Evolutionary conservation across 805 yeast species (phyloP), one percentile per base, ranked within the genome.

Genomic region (Starmerella apis): DNA sequence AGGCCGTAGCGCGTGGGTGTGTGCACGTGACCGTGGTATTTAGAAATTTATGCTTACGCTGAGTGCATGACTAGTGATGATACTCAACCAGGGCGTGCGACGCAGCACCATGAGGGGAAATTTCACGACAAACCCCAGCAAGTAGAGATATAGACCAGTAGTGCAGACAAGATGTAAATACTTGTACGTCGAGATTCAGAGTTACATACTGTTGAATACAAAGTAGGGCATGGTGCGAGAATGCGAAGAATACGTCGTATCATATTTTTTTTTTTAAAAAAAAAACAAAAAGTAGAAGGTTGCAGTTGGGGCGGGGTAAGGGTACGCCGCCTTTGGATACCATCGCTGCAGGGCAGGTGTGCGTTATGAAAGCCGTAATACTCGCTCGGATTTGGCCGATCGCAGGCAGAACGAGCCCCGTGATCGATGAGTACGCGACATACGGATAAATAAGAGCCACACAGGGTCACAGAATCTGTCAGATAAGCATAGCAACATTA

Each of bases 331-430:
- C 44, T 11, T 6, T n/a, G 23, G 11, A 14, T 6, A 8, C n/a
- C 19, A 6, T 6, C 33, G 44, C 23, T 41, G 44, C 32, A 25
- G 33, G 33, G 18, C 24, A 8, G 19, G 10, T 41, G 30, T 11
- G 44, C 23, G 14, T 7, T 11, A 23, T 4, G 23, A 18, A 27
- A 20, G 18, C 44, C 33, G 44, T 41, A 27, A 31, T 25, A 41
- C 27, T 41, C 44, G 44, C 44, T 41, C 44, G 44, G 44, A 27
- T 41, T 25, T 8, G 44, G 44, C 23, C 44, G 44, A 41, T 41
- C 44, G 44, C 44, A 27, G 44, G 44, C 44, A 41, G 44, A 41
- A 41, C 44, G 44, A 41, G 44, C 44, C 44, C 32, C 44, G 44
- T 41, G 44, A 41, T 16, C 13, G 33, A 18, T 27, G 23, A 23